phyloP scores from a whole-genome alignment of 1,284 basidiomycete species.

The Kwoniella shivajii region DNA sequence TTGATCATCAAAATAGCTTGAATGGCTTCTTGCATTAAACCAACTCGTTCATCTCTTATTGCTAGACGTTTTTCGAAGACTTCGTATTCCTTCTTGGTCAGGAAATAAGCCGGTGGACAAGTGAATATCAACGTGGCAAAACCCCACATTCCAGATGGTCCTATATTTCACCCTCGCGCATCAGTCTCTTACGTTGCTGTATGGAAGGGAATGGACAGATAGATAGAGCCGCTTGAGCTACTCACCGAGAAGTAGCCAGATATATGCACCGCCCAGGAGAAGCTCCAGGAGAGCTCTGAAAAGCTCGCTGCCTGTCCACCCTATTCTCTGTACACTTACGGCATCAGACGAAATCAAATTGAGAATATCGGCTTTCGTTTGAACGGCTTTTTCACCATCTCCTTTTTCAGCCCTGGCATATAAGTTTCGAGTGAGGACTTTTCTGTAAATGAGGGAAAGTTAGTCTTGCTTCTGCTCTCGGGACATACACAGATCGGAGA shows the following conservation, averaged over 20 bases:
- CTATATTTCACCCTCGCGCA: slow-evolving; percentile 15
- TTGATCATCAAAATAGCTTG: slow-evolving; percentile 91
- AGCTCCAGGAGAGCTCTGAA: slow-evolving; percentile 79
- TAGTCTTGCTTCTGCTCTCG: no score
- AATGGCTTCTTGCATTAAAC: slow-evolving; percentile 87
- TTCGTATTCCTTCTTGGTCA: slow-evolving; percentile 75
- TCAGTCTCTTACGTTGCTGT: background rate
- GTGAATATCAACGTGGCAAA: slow-evolving; percentile 31
- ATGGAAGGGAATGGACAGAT: background rate
- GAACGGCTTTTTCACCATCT: slow-evolving; percentile 16
- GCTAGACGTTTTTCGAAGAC: slow-evolving; percentile 84
- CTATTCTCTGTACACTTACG: slow-evolving; percentile 18
- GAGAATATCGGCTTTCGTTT: slow-evolving; percentile 37
- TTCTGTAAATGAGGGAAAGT: slow-evolving; percentile 20
- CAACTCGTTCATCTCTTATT: slow-evolving; percentile 78
- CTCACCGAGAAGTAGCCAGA: slow-evolving; percentile 75
- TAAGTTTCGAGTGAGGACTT: slow-evolving; percentile 34
- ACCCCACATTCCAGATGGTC: slow-evolving; percentile 36
- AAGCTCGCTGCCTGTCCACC: slow-evolving; percentile 23
- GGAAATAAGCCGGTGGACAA: slow-evolving; percentile 82
- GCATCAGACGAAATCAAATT: slow-evolving; percentile 38
- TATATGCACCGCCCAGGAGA: slow-evolving; percentile 69
- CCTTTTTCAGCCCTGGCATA: slow-evolving; percentile 23
- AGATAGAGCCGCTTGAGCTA: slow-evolving; percentile 8
- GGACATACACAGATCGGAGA: no score